phyloP scores from a whole-genome alignment of 306 rosid genomes.

The Luffa aegyptiaca region DNA sequence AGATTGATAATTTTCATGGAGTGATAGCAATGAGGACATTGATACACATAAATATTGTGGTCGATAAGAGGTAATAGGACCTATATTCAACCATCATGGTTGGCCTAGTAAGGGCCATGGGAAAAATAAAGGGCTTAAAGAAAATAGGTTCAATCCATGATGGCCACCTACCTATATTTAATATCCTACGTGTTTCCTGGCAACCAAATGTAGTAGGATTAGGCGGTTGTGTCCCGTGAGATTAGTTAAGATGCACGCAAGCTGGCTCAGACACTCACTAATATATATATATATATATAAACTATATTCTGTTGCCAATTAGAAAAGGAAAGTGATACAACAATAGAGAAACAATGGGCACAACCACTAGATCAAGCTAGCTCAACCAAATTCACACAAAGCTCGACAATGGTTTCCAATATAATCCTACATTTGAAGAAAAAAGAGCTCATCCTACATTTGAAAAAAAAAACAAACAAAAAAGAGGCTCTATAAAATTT shows the following conservation, averaged over 20 bases:
- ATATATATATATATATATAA: too few relatives aligned
- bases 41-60: neutral
- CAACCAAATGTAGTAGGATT: too few relatives aligned
- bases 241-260: too few relatives aligned
- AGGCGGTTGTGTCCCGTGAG: too few relatives aligned
- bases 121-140: too few relatives aligned
- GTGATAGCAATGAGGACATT: neutral
- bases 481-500: neutral
- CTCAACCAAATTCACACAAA: neutral
- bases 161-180: too few relatives aligned
- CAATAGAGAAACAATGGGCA: neutral
- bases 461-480: neutral
- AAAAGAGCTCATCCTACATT: neutral
- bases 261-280: too few relatives aligned
- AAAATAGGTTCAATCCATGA: too few relatives aligned
- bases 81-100: neutral
- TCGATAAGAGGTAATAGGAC: neutral
- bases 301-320: neutral
- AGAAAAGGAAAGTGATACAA: neutral
- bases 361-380: neutral
- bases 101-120: too few relatives aligned
- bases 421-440: neutral
- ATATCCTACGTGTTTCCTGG: too few relatives aligned
- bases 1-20: neutral
- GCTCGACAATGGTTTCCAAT: neutral